Percentiles rank a stretch among this genome's conserved stretches.
Conservation (phyloP, 106 monocot genomes). For the Xerophyta viscosa region DNA sequence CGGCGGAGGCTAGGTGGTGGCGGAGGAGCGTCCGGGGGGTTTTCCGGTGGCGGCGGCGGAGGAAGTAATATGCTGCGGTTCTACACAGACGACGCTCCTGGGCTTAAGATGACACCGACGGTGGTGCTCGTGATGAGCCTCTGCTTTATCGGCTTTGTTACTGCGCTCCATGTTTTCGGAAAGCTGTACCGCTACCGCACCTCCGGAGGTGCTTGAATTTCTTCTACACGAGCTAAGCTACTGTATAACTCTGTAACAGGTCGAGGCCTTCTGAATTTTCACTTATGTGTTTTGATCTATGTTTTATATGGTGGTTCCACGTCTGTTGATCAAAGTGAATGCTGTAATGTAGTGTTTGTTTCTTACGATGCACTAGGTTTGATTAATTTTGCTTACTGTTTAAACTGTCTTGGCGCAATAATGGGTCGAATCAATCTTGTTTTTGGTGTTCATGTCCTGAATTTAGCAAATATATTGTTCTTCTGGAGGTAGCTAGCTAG, state of each 20-base stretch:
- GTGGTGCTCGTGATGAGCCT: conserved; percentile 85
- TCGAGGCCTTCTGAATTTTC: not conserved
- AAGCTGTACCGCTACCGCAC: conserved; percentile 85
- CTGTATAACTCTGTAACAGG: not conserved
- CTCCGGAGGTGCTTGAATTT: conserved; percentile 3
- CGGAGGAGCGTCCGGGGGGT: conserved; percentile 5
- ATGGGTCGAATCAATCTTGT: no score
- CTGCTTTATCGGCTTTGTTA: conserved; percentile 96
- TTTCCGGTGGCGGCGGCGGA: conserved; percentile 26
- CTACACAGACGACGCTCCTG: conserved; percentile 95
- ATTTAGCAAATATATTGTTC: no score
- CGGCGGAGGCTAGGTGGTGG: conserved; percentile 19
- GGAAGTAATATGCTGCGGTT: conserved; percentile 84
- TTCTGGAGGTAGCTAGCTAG: no score
- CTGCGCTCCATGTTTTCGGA: conserved; percentile 84
- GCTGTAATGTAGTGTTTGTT: no score
- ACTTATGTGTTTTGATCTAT: not conserved
- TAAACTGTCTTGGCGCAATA: no score
- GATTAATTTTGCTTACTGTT: no score
- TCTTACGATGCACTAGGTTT: no score
- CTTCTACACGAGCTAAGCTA: no score
- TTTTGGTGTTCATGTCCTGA: no score
- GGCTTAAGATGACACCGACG: conserved; percentile 85
- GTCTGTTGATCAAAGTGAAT: no score
- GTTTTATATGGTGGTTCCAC: no score